Percentiles rank a stretch among this genome's conserved stretches.
Evolutionary conservation across 495 filamentous ascomycete genomes (phyloP).

Genomic region (Penicillium salamii): DNA sequence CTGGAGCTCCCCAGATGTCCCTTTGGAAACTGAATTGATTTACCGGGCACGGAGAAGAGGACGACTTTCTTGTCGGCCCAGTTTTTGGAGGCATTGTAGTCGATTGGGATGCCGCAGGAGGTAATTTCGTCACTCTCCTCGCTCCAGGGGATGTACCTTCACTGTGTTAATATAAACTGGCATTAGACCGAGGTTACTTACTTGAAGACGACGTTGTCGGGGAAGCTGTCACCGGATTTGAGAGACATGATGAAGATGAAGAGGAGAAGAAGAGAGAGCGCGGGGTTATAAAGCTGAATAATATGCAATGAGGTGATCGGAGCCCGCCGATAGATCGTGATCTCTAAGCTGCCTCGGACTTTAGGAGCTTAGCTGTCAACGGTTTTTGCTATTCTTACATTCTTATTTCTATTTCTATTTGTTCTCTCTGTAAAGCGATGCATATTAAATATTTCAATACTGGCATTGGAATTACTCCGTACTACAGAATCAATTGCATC

Average conservation of each 20-base stretch:
- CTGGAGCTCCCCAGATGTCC: background rate
- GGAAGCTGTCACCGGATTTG: conserved; percentile 79
- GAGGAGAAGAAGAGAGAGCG: conserved; percentile 6
- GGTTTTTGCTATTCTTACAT: no score
- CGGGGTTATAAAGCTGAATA: conserved; percentile 3
- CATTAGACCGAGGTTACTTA: conserved; percentile 30
- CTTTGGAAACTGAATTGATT: conserved; percentile 4
- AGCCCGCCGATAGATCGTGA: conserved; percentile 1
- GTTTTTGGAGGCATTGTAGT: conserved; percentile 80
- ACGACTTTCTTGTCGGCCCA: conserved; percentile 87
- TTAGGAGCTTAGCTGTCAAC: no score
- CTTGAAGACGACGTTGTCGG: conserved; percentile 70
- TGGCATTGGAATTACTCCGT: no score
- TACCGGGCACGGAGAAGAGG: conserved; percentile 80
- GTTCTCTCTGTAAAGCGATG: no score
- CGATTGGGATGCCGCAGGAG: conserved; percentile 70
- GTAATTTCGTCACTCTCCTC: conserved; percentile 62
- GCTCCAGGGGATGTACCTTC: conserved; percentile 67
- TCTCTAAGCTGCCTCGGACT: no score
- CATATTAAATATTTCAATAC: no score
- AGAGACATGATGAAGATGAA: conserved; percentile 53
- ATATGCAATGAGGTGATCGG: conserved; percentile 8
- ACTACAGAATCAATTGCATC: no score
- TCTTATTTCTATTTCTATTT: no score
- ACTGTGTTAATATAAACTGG: conserved; percentile 5